Base-by-base conservation (phyloP, 306 rosid species). In the Cicer judaicum region DNA sequence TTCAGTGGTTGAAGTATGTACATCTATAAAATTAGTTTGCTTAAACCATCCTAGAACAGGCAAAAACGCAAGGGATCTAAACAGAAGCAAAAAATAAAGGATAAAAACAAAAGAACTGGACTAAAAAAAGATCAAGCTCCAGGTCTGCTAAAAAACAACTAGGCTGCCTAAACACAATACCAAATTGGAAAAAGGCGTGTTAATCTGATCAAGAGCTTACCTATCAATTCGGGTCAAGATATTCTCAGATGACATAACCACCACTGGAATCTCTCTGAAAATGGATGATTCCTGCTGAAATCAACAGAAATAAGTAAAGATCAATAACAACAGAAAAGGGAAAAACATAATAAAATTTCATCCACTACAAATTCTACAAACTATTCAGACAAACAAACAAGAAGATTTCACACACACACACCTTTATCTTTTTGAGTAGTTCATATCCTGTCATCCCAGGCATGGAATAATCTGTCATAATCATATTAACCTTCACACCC, bases 391-490 rank as follows among this genome's bases (percentile, higher is more conserved):
- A 52, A 56, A 6, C 42, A 52, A 56, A 41, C 7, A 38, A 64
- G 24, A 52, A 14, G 21, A 21, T 29, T 10, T 57, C 82, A 55
- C 24, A 2, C 34, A 29, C 34, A 29, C 34, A 29, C 72, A 93
- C 98, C 97, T 94, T 94, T 54, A 94, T 94, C 87, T 78, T 94
- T 71, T 94, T 94, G 16, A 94, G 95, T 10, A 94, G 70, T 72
- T 94, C 98, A 72, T 87, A 94, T 66, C 98, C 98, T 5, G 96
- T 88, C 98, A 94, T 94, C 71, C 94, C 98, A 2, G 98, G 98
- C 98, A 94, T 94, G n/a, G 97, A 94, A 65, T 94, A 94, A 62
- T 94, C 98, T 0, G 98, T 94, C 80, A 94, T 91, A 18, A 94
- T 94, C 61, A 94, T 89, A 86, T 94, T 91, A 86, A 94, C 96